Evolutionary conservation across 352 stramenopile species (phyloP).

Genomic region (Pythium sp.): DNA sequence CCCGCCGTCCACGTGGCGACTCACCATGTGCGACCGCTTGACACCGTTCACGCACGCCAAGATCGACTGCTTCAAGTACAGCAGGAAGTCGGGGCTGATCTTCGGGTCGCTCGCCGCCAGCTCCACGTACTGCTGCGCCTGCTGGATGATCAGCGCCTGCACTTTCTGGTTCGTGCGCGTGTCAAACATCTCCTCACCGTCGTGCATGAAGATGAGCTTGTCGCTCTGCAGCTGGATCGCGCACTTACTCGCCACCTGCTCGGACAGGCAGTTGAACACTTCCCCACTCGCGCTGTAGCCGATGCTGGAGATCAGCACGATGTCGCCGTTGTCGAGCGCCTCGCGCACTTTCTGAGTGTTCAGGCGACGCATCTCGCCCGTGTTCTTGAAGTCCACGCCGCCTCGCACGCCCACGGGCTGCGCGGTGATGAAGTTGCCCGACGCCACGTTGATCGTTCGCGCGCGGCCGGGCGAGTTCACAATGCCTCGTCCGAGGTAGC

Average conservation of each 20-base stretch:
- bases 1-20: constrained; percentile 81
- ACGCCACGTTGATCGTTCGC: constrained; percentile 90
- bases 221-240: constrained; percentile 77
- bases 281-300: constrained; percentile 95
- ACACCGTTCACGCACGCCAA: constrained; percentile 82
- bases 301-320: constrained; percentile 96
- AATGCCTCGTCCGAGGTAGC: constrained; percentile 77
- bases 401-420: constrained; percentile 85
- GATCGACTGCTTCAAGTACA: constrained; percentile 86
- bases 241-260: constrained; percentile 87
- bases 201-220: constrained; percentile 90
- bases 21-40: constrained; percentile 84
- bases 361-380: constrained; percentile 92
- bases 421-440: constrained; percentile 96
- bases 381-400: constrained; percentile 89
- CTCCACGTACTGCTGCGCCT: constrained; percentile 82
- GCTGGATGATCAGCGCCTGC: constrained; percentile 75
- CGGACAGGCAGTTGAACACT: constrained; percentile 89
- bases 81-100: constrained; percentile 65
- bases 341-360: constrained; percentile 91
- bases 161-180: constrained; percentile 75
- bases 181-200: constrained; percentile 86
- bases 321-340: constrained; percentile 92
- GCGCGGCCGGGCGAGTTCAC: constrained; percentile 75
- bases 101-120: constrained; percentile 48